Conservation (phyloP, 305 asterid genomes). For the Euphrasia arctica region DNA sequence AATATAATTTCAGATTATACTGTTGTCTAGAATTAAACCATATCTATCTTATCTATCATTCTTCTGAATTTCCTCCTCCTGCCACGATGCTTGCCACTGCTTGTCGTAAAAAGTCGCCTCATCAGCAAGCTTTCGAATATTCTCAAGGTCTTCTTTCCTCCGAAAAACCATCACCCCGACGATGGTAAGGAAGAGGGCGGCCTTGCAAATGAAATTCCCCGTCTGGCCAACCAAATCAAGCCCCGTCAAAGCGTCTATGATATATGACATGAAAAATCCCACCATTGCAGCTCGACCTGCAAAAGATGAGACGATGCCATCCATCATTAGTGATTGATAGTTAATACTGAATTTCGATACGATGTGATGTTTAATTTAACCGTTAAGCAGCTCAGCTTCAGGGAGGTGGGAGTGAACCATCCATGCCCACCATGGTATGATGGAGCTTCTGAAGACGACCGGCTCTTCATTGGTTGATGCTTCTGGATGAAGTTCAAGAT, state of each 20-base stretch:
- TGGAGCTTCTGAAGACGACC: slow-evolving; percentile 55
- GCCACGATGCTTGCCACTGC: slow-evolving; percentile 69
- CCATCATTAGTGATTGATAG: neutral
- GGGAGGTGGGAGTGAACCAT: slow-evolving; percentile 63
- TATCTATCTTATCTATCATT: neutral
- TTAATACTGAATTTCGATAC: neutral
- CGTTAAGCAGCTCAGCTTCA: slow-evolving; percentile 63
- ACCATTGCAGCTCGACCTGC: slow-evolving; percentile 79
- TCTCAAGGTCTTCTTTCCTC: slow-evolving; percentile 41
- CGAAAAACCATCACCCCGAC: slow-evolving; percentile 45
- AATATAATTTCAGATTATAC: too few species aligned
- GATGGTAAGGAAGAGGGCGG: slow-evolving; percentile 44
- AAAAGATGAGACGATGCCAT: slow-evolving; percentile 4
- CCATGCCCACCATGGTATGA: slow-evolving; percentile 84
- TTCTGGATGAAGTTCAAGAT: slow-evolving; percentile 56
- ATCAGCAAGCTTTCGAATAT: slow-evolving; percentile 43
- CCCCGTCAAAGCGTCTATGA: slow-evolving; percentile 59
- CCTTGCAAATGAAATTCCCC: slow-evolving; percentile 58
- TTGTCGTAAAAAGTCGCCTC: slow-evolving; percentile 65
- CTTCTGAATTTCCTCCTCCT: slow-evolving; percentile 8
- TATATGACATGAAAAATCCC: slow-evolving; percentile 63
- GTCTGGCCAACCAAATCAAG: slow-evolving; percentile 61
- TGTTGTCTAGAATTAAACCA: too few species aligned
- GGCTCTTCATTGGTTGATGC: slow-evolving; percentile 58
- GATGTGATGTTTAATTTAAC: slow-evolving; percentile 24